Evolutionary conservation across 2,329 filamentous ascomycete genomes (phyloP).

Genomic region (Trichoderma brevicompactum): DNA sequence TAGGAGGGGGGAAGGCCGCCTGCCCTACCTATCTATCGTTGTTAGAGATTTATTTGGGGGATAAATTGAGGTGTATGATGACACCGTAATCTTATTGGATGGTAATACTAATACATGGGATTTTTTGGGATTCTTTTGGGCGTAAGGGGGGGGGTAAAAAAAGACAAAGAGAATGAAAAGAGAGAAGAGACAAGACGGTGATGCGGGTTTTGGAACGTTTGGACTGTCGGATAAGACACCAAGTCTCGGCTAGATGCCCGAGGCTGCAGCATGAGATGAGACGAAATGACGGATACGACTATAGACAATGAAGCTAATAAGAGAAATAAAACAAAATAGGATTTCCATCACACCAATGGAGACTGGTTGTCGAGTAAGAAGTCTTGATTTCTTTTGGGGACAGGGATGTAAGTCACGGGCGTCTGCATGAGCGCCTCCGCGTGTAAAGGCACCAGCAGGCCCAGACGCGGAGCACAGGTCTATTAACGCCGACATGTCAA

Average conservation of each 20-base stretch:
- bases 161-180: background rate
- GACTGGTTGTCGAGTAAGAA: background rate
- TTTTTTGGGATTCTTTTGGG: constrained; percentile 2
- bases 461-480: background rate
- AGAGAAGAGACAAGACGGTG: background rate
- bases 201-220: background rate
- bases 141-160: background rate
- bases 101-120: constrained; percentile 14
- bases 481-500: background rate
- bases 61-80: background rate
- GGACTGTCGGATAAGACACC: constrained; percentile 22
- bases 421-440: constrained; percentile 25
- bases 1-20: constrained; percentile 28
- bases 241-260: constrained; percentile 1
- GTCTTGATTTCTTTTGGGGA: background rate
- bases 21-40: background rate
- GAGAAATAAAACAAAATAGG: background rate
- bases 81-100: constrained; percentile 3
- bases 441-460: background rate
- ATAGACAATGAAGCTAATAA: constrained; percentile 8
- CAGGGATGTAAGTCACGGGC: constrained; percentile 27
- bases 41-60: background rate
- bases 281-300: constrained; percentile 15
- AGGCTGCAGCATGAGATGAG: constrained; percentile 13
- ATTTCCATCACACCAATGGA: constrained; percentile 23